Base-by-base conservation (phyloP, 2,329 filamentous ascomycete genomes). In the Clonostachys sp. region DNA sequence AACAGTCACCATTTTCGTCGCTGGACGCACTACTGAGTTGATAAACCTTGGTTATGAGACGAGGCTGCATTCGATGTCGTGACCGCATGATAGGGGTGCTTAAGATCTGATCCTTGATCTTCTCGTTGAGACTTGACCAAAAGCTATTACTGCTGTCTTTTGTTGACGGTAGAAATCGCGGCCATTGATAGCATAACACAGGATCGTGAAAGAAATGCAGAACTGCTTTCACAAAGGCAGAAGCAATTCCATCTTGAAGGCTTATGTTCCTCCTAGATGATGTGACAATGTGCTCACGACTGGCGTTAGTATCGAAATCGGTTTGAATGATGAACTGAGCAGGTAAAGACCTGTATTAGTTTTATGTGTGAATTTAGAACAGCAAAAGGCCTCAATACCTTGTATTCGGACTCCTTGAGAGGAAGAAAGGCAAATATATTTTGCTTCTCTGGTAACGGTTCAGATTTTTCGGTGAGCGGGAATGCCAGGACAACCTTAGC, bases 221-320 rank as follows among this genome's bases (percentile, higher is more conserved):
- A 2, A 74, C 56, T 0, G 68, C 71, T 18, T 58, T 55, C 8
- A 67, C 45, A 48, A 77, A 75, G 0, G 63, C 61, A 1, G 61
- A 53, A 1, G 68, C 64, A 12, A 77, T 61, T 4, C 57, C 58
- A 6, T 56, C 45, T 1, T 66, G 48, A 0, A 77, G 61, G 0
- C 34, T 50, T 3, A 45, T 16, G 47, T 78, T 79, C 13, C 73
- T 53, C 2, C 34, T 43, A 0, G 72, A 74, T 4, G 57, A 58
- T 0, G 51, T 50, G 1, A 66, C 54, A 5, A 77, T 61, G 42
- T 71, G 68, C 50, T 77, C 59, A 1, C 75, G 61, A 50, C 59
- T 73, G 5, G 70, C 73, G 14, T 66, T 55, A 0, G 68, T 75
- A 39, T 72, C 70, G 46, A 78, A 78, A 50, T 78, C 74, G 8